These are phyloP conservation scores for Fusarium sororula DNA, from an alignment of 2,329 filamentous ascomycete species.

Conservation along the genomic window DNA sequence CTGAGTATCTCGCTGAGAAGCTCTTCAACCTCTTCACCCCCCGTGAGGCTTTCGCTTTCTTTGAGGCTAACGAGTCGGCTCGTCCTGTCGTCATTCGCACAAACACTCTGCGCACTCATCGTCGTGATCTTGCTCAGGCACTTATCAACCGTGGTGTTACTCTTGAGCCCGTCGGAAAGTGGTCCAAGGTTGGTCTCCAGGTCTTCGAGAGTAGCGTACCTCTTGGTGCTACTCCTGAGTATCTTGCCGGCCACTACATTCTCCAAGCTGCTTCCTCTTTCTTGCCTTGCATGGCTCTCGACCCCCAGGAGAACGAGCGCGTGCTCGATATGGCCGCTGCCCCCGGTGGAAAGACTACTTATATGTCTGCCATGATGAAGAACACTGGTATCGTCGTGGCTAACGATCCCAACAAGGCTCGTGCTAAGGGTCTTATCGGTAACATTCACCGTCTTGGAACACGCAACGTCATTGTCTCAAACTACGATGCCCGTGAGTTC, in stretches of 20 bases:
- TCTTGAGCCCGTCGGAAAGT: slow-evolving; percentile 96
- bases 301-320: slow-evolving; percentile 91
- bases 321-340: slow-evolving; percentile 94
- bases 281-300: slow-evolving; percentile 95
- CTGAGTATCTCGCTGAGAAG: slow-evolving; percentile 93
- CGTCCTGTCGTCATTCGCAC: slow-evolving; percentile 95
- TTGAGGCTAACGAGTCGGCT: slow-evolving; percentile 96
- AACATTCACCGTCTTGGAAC: slow-evolving; percentile 95
- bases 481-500: slow-evolving; percentile 94
- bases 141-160: slow-evolving; percentile 97
- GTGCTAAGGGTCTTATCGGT: slow-evolving; percentile 96
- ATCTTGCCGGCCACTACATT: slow-evolving; percentile 97
- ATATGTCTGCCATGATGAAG: slow-evolving; percentile 94
- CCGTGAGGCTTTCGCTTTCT: slow-evolving; percentile 95
- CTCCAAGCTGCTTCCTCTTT: slow-evolving; percentile 97
- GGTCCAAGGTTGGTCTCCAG: slow-evolving; percentile 97
- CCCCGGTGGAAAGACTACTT: slow-evolving; percentile 94
- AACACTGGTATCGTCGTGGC: slow-evolving; percentile 96
- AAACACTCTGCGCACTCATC: slow-evolving; percentile 85
- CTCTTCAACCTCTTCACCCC: slow-evolving; percentile 92
- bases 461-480: slow-evolving; percentile 94
- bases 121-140: slow-evolving; percentile 85
- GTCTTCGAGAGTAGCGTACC: slow-evolving; percentile 89
- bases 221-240: slow-evolving; percentile 94
- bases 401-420: slow-evolving; percentile 93